A percentile compares a stretch with the other conserved stretches of the same genome.
phyloP scores from a whole-genome alignment of 2,329 filamentous ascomycete species.

The Botrytis fragariae region DNA sequence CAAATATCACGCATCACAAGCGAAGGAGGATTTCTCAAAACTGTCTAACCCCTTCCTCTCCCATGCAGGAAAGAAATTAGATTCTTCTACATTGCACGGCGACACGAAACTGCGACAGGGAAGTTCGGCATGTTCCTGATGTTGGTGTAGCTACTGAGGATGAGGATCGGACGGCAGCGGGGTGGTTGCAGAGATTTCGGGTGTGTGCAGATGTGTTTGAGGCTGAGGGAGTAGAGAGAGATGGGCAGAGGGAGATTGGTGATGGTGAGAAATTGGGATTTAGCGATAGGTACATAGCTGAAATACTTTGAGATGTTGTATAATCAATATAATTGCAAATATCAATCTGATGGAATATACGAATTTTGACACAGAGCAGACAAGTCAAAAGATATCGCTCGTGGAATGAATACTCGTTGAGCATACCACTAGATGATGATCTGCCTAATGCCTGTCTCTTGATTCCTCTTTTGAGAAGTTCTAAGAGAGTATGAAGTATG shows the following conservation, averaged over 20 bases:
- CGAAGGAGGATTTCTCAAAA: constrained; percentile 8
- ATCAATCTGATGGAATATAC: not conserved
- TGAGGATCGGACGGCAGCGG: constrained; percentile 16
- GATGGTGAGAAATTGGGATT: no score
- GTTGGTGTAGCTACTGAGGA: not conserved
- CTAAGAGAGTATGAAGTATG: not conserved
- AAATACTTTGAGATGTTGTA: not conserved
- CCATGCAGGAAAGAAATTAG: constrained; percentile 10
- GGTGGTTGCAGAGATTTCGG: constrained; percentile 6
- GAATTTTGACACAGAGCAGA: not conserved
- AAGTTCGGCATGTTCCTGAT: constrained; percentile 19
- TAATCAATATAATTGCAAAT: not conserved
- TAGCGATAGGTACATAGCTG: not conserved
- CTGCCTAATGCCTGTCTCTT: not conserved
- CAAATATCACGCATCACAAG: not conserved
- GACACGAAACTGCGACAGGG: constrained; percentile 4
- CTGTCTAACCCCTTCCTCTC: not conserved
- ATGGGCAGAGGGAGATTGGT: not conserved
- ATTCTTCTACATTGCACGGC: not conserved
- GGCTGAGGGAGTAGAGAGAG: not conserved
- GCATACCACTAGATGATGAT: not conserved
- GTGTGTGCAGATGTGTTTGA: constrained; percentile 12
- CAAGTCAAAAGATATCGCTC: not conserved
- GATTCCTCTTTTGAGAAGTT: not conserved
- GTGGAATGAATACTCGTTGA: not conserved